Evolutionary conservation across 2,329 filamentous ascomycete species (phyloP), one percentile per base, ranked within the genome.

Genomic region (Scytalidium sp.): DNA sequence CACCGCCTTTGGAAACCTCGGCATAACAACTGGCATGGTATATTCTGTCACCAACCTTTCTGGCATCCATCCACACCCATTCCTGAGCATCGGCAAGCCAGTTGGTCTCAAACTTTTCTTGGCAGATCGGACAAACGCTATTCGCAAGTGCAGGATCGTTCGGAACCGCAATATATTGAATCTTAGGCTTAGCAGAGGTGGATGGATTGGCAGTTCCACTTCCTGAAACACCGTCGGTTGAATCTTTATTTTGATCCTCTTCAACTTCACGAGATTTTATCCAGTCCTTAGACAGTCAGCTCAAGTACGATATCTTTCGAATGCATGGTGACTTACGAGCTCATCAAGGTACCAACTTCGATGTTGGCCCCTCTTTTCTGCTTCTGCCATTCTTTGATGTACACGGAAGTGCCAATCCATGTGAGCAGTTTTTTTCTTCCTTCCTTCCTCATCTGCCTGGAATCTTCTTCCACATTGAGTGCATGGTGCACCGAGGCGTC

Each of bases 371-470:
- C 90, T 82, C 66, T 90, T 93, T 63, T 90, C 85, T 13, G 88
- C 86, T 59, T 97, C 93, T 2, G 85, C 84, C 70, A 95, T 90
- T 42, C 91, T 86, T 62, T 92, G 88, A 63, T 97, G 93, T 20
- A 93, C 92, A 50, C 87, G 85, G 72, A 99, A 99, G 69, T 99
- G 94, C 94, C 94, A 99, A 70, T 99, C 94, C 76, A 99, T 85
- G 66, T 99, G 94, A 3, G 87, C 84, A 20, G 86, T 89, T 73
- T 97, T 97, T 74, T 88, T 88, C 64, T 86, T 85, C 61, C 84
- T 88, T 11, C 93, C 93, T 56, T 88, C 84, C 11, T 85, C 82
- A 44, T 89, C 88, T 3, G 81, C 81, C 47, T 80, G 80, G 67
- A 99, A 99, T 2, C 94, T 85, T 52, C 92, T 83, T 20, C 93